phyloP scores from a whole-genome alignment of 306 rosid genomes.

The Amphicarpaea edgeworthii region DNA sequence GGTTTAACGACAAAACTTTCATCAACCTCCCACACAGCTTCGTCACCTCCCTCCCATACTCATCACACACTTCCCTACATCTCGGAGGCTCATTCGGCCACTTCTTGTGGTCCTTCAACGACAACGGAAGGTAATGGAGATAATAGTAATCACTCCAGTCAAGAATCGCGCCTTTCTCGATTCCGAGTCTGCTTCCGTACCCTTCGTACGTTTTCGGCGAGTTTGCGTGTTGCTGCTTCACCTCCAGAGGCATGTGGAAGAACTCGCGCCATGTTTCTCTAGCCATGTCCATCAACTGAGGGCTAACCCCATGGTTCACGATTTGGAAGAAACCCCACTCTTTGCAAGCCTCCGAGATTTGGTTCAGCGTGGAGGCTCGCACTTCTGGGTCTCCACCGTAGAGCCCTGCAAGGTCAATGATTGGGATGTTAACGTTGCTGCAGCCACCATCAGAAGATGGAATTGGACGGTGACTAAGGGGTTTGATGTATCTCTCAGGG shows the following conservation, averaged over 20 bases:
- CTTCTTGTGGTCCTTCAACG: conserved; percentile 63
- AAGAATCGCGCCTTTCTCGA: conserved; percentile 81
- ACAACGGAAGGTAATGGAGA: conserved; percentile 75
- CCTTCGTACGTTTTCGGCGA: conserved; percentile 88
- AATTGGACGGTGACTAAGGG: conserved; percentile 61
- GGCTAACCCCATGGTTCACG: conserved; percentile 71
- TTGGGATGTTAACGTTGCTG: conserved; percentile 60
- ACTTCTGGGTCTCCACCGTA: conserved; percentile 1
- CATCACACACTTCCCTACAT: conserved; percentile 74
- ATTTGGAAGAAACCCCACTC: conserved; percentile 88
- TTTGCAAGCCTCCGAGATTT: conserved; percentile 66
- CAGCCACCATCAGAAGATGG: not conserved
- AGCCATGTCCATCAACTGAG: conserved; percentile 59
- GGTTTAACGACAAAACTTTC: conserved; percentile 69
- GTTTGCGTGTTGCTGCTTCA: conserved; percentile 70
- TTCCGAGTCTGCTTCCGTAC: conserved; percentile 82
- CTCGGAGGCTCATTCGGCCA: conserved; percentile 72
- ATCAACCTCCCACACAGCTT: conserved; percentile 71
- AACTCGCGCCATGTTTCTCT: conserved; percentile 67
- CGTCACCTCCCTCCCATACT: conserved; percentile 82
- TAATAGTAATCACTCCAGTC: conserved; percentile 92
- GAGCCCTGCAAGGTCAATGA: conserved; percentile 63
- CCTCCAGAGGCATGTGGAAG: conserved; percentile 71
- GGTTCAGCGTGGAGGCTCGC: conserved; percentile 9
- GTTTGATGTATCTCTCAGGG: conserved; percentile 79